phyloP scores from a whole-genome alignment of 352 stramenopile genomes.

The Phytophthora lateralis region DNA sequence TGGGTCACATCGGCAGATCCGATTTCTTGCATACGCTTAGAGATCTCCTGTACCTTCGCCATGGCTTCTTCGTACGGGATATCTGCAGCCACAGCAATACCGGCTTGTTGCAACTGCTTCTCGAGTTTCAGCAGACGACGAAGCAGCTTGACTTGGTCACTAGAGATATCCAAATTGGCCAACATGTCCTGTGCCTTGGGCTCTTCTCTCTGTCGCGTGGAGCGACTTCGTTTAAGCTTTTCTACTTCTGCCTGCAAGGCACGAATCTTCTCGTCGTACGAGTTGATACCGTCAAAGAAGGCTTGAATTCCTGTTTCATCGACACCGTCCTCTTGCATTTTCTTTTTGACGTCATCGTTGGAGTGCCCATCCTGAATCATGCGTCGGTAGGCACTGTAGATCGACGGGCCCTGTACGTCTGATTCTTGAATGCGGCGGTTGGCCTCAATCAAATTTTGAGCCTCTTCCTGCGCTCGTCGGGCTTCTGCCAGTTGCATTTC shows the following conservation, averaged over 20 bases:
- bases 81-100: conserved; percentile 91
- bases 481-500: conserved; percentile 83
- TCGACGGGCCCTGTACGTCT: conserved; percentile 49
- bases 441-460: conserved; percentile 83
- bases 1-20: conserved; percentile 91
- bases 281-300: conserved; percentile 87
- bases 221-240: conserved; percentile 76
- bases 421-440: conserved; percentile 84
- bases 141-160: conserved; percentile 79
- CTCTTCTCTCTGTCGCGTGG: conserved; percentile 54
- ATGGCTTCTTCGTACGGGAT: conserved; percentile 94
- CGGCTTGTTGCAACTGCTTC: conserved; percentile 82
- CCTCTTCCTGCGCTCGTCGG: conserved; percentile 75
- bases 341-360: conserved; percentile 71
- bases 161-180: conserved; percentile 70
- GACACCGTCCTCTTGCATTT: conserved; percentile 80
- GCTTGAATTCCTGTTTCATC: conserved; percentile 73
- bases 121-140: conserved; percentile 84
- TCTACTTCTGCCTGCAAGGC: conserved; percentile 82
- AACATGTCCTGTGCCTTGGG: conserved; percentile 66
- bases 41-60: conserved; percentile 90
- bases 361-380: conserved; percentile 79
- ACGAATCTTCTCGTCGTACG: conserved; percentile 85
- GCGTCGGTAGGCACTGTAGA: conserved; percentile 64
- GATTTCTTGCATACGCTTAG: conserved; percentile 92